phyloP scores from a whole-genome alignment of 805 yeast species.

The Yarrowia deformans region DNA sequence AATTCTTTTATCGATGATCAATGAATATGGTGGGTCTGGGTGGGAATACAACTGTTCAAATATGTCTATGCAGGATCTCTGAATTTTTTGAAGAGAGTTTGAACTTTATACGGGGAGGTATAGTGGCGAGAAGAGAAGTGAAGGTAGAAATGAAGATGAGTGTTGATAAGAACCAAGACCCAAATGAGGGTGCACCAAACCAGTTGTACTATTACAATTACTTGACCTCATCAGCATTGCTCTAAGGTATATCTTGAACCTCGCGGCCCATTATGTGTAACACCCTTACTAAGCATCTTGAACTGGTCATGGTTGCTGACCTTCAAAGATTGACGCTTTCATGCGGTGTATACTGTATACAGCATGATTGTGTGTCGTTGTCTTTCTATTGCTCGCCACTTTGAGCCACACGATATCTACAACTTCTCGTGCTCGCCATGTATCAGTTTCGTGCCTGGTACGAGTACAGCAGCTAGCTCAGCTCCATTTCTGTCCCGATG shows the following conservation, averaged over 20 bases:
- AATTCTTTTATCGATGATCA: neutral
- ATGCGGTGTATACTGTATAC: neutral
- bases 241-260: too few relatives aligned
- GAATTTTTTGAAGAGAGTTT: constrained; percentile 37
- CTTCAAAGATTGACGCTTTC: neutral
- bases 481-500: too few relatives aligned
- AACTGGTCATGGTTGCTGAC: constrained; percentile 18
- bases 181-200: too few relatives aligned
- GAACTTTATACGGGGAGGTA: neutral
- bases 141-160: too few relatives aligned
- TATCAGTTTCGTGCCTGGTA: too few relatives aligned
- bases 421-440: too few relatives aligned
- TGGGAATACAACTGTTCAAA: constrained; percentile 3
- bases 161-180: too few relatives aligned
- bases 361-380: neutral
- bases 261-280: too few relatives aligned
- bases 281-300: neutral
- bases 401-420: too few relatives aligned
- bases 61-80: constrained; percentile 23
- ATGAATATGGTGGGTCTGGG: constrained; percentile 13
- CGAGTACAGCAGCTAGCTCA: too few relatives aligned
- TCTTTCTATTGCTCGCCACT: neutral
- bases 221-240: too few relatives aligned
- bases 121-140: constrained; percentile 9
- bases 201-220: too few relatives aligned